These are phyloP conservation scores for Elongisporangium undulatum DNA, from an alignment of 352 stramenopile genomes.

Conservation along the genomic window DNA sequence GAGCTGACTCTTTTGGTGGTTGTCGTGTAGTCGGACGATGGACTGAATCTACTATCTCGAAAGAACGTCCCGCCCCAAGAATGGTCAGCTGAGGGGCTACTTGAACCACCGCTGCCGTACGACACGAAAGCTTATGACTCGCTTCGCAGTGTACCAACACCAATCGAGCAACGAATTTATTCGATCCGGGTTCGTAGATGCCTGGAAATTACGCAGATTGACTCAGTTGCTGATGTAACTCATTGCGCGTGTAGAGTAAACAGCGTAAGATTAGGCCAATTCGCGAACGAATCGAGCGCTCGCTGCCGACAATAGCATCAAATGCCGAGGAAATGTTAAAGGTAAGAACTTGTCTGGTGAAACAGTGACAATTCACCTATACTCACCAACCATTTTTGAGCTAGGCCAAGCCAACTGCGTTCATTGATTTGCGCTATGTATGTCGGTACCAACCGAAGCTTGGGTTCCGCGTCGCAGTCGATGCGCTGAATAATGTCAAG, in stretches of 20 bases:
- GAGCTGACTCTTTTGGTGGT: conserved; percentile 9
- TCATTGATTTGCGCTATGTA: conserved; percentile 34
- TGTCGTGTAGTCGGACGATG: conserved; percentile 41
- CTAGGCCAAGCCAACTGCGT: conserved; percentile 37
- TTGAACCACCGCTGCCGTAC: conserved; percentile 43
- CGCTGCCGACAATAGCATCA: conserved; percentile 5
- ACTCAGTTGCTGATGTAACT: not conserved
- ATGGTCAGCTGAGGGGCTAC: conserved; percentile 47
- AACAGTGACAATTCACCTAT: not conserved
- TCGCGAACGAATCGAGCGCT: conserved; percentile 17
- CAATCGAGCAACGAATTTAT: conserved; percentile 62
- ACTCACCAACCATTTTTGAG: not conserved
- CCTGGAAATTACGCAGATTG: not conserved
- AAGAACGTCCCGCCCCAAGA: conserved; percentile 36
- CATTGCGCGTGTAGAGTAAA: not conserved
- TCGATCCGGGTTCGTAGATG: conserved; percentile 28
- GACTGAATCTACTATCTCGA: conserved; percentile 50
- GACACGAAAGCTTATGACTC: conserved; percentile 49
- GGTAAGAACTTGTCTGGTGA: conserved; percentile 6
- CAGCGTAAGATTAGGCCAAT: not conserved
- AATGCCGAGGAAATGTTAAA: conserved; percentile 22
- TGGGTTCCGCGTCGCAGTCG: conserved; percentile 62
- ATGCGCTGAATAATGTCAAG: conserved; percentile 65
- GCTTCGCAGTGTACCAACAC: conserved; percentile 26
- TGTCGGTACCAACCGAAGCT: conserved; percentile 54